These are phyloP conservation scores for Isoetes taiwanensis DNA, from an alignment of 75 land plant species.

Conservation along the genomic window DNA sequence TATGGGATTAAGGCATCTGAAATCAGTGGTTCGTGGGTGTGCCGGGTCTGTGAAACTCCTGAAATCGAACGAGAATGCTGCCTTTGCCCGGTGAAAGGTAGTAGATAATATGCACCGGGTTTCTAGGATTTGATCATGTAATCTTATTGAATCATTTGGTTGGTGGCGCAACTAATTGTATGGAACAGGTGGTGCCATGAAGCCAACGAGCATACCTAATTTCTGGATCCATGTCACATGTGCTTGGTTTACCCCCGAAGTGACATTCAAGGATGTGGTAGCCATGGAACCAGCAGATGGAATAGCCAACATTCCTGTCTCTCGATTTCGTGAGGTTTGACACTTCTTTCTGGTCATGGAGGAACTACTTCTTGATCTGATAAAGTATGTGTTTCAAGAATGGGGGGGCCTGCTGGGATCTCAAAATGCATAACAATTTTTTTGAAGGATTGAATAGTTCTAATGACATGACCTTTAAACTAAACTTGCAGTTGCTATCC, in stretches of 20 bases:
- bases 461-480: no score
- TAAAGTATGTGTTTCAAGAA: no score
- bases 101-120: no score
- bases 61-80: constrained; percentile 73
- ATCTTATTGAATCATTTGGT: no score
- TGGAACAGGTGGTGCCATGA: constrained; percentile 3
- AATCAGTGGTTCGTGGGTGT: constrained; percentile 90
- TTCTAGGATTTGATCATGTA: no score
- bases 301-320: neutral
- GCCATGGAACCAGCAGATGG: constrained; percentile 1
- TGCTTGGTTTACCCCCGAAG: constrained; percentile 4
- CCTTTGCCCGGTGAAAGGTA: constrained; percentile 93
- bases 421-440: no score
- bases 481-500: neutral
- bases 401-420: no score
- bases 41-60: constrained; percentile 89
- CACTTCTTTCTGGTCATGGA: no score
- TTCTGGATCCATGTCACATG: constrained; percentile 2
- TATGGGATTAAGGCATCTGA: constrained; percentile 71
- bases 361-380: no score
- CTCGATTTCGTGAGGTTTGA: neutral
- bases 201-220: neutral
- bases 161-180: no score
- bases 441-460: no score
- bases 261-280: neutral